Evolutionary conservation across 192 early-diverging fungal species (phyloP), one percentile per base, ranked within the genome.

Genomic region (Phlyctochytrium bullatum): DNA sequence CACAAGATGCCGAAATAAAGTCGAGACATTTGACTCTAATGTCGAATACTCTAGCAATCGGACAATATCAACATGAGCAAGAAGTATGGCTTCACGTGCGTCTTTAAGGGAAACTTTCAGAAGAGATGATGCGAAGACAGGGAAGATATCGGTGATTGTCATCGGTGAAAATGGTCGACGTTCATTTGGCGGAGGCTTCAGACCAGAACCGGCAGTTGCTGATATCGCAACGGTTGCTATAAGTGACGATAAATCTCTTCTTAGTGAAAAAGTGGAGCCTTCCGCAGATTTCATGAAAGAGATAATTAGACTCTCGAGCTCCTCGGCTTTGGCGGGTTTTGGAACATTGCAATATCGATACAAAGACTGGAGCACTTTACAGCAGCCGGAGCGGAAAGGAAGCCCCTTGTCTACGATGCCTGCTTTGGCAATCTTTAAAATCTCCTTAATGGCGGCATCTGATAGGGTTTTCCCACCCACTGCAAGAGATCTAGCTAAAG

Each of bases 31-130:
- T 20, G 73, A 51, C 65, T 92, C 93, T 2, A 93, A 83, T 51
- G 87, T 85, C 1, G 73, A 69, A 1, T 85, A 71, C 20, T 93
- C 94, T 2, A 93, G 78, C 65, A 86, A 74, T 33, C 84, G 76
- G 52, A 93, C 87, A 1, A 94, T 65, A 0, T 84, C 78, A 0
- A 89, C 84, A 76, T 94, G 96, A 2, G 87, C 79, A 66, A 96
- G 91, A 14, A 93, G 72, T 0, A 96, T 80, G 16, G 91, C 94
- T 0, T 90, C 80, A 0, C 90, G 84, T 14, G 86, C 77, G 35
- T 95, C 92, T 12, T 86, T 80, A 0, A 91, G 60, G 14, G 62
- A 82, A 0, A 85, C 74, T 27, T 85, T 85, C 6, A 81, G 75
- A 69, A 90, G 93, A 1, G 81, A 70, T 1, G 36, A 60, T 0